Base-by-base conservation (phyloP, 2,329 filamentous ascomycete genomes). In the Calcarisporium arbuscula region DNA sequence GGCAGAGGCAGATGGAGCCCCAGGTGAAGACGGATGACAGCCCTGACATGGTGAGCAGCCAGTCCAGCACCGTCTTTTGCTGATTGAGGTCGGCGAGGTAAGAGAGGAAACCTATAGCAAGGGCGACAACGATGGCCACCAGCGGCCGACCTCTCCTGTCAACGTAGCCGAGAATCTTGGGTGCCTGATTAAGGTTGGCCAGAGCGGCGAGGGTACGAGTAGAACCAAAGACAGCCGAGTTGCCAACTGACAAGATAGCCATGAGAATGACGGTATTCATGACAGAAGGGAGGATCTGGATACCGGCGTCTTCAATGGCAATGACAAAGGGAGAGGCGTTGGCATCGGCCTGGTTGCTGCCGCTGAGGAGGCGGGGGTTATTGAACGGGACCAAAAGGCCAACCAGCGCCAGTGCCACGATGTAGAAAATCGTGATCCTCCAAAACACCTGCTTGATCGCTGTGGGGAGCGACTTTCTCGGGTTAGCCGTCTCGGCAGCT, bases 251-350 rank as follows among this genome's bases (percentile, higher is more conserved):
- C 16, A 95, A 66, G 16, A 95, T 88, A 15, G 89, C 83, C 42
- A 94, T 78, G 53, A 95, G 78, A 56, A 95, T 95, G 41, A 95
- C 87, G n/a, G 78, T 80, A 59, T 96, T 95, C 83, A 95, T 94
- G 35, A 95, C 74, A 0, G 84, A 89, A 3, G 87, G 86, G 4
- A 95, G 73, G 3, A 82, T 80, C 27, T 75, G 64, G 49, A 95
- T 94, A 8, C 85, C 82, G 2, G 88, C 87, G 43, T 88, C 82
- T 46, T 83, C 69, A 48, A 95, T 94, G 42, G 89, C 86, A 50
- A 95, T 94, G 49, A 95, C 89, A 56, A 95, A 95, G 2, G 90
- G 90, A 4, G 87, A 94, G 2, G 87, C 83, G 18, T 78, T 77
- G 28, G 81, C 76, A 54, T 88, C 77, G 31, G 73, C 74, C n/a